Percentiles rank a stretch among this genome's conserved stretches.
Conservation (phyloP, 2,329 filamentous ascomycete species). For the Chrysoporthe cubensis region DNA sequence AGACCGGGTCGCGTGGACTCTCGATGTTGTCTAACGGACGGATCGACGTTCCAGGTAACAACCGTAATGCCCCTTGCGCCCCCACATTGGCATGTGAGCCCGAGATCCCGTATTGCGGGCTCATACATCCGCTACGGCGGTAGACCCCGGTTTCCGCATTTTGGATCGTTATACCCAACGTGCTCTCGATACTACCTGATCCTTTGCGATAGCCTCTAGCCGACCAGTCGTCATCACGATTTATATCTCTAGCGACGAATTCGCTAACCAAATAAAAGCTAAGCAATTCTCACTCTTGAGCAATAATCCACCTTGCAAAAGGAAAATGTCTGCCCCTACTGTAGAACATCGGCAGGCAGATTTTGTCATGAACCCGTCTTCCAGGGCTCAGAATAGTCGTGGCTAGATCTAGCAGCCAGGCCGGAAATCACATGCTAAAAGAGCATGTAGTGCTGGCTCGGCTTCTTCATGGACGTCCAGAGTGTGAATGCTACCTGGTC, state of each 20-base stretch:
- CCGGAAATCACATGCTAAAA: too few relatives aligned
- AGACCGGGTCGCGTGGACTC: slow-evolving; percentile 1
- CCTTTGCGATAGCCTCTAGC: not conserved
- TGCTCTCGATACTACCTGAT: not conserved
- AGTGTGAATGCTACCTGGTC: too few relatives aligned
- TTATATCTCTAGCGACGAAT: not conserved
- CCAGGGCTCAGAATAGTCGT: too few relatives aligned
- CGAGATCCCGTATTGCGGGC: not conserved
- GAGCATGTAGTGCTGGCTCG: too few relatives aligned
- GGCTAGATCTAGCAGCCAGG: too few relatives aligned
- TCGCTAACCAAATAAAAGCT: not conserved
- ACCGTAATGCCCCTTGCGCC: slow-evolving; percentile 12
- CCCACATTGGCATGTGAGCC: slow-evolving; percentile 22
- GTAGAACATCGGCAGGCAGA: too few relatives aligned
- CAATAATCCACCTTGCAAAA: not conserved
- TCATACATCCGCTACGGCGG: not conserved
- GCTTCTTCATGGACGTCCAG: too few relatives aligned
- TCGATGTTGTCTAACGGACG: not conserved
- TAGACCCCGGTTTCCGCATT: not conserved
- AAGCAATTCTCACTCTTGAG: not conserved
- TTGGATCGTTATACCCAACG: not conserved
- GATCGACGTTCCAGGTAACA: slow-evolving; percentile 20
- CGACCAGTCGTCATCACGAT: not conserved
- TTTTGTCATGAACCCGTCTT: too few relatives aligned
- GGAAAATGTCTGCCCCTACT: not conserved